Base-by-base conservation (phyloP, 1,139 yeast genomes). In the Candida sp. region DNA sequence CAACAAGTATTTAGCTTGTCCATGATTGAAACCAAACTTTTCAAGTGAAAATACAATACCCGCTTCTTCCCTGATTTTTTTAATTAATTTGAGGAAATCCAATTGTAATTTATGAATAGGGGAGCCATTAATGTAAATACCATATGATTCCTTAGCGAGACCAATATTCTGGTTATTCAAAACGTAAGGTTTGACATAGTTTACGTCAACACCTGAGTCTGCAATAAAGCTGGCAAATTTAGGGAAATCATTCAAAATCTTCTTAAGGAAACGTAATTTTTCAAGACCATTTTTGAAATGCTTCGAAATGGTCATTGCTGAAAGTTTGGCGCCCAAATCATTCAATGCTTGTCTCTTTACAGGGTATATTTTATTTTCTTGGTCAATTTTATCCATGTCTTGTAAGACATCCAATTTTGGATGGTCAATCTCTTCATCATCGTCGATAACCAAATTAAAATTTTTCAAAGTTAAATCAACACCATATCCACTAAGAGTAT, bases 81-180 rank as follows among this genome's bases (percentile, higher is more conserved):
- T 53, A n/a, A 68, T 49, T 2, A 82, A 48, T 25, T 66, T 66
- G 46, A 70, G 73, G 5, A 74, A 57, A 51, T 82, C 85, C 11
- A 70, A 59, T 41, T 72, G 72, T 6, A 66, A 54, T 1, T 63
- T 63, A 37, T 73, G 67, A 3, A 80, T 57, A 5, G 79, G 73
- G 1, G 82, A 78, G 0, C 91, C 90, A 55, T 86, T 86, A 4
- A 85, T 51, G 48, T 75, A 85, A 1, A 85, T 46, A 0, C 90
- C 91, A 30, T 61, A 53, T 0, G 78, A 65, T 3, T 73, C 68
- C 3, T 63, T 56, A 0, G 70, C 57, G 15, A 67, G 52, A 0
- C 78, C 75, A 7, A 64, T 43, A 1, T 61, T 57, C 29, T 64
- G 68, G 40, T 71, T 70, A 2, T 55, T 56, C 2, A 50, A 45